Base-by-base conservation (phyloP, 2,329 filamentous ascomycete species). In the Calonectria pauciramosa region DNA sequence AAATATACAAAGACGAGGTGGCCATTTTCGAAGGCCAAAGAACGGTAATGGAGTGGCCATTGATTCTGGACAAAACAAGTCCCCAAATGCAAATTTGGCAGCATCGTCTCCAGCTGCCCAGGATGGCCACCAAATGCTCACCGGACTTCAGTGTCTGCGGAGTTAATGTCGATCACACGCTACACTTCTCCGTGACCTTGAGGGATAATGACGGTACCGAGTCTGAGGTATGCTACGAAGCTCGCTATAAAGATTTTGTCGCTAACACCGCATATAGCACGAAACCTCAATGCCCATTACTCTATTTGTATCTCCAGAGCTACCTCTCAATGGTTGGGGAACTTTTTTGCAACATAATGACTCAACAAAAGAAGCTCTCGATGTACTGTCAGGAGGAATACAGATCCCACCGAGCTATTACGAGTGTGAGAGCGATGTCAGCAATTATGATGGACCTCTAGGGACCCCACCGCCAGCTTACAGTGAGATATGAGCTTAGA, bases 241-340 rank as follows among this genome's bases (percentile, higher is more conserved):
- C 0, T 26, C 20, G 6, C n/a, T 5, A 3, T 6, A 26, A 2
- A 16, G 1, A 26, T 2, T 0, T 20, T 20, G 1, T 13, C 4
- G 26, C 56, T 70, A 4, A 70, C 44, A n/a, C 10, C 2, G 0
- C 8, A 3, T 2, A 18, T 28, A 73, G 67, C 66, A 70, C 7
- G 67, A 70, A 30, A 26, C 56, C 1, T 66, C 67, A 18, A 20
- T 70, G 18, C 67, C 67, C 2, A 64, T 73, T 0, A 70, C 16
- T 18, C 18, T 73, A 7, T 73, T 73, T 18, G 23, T 73, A 23
- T 70, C 67, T 10, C 71, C 71, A 18, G 71, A 73, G 47, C 9
- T 73, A 4, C 71, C 71, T 14, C 32, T 73, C 6, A 51, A 47
- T 23, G 71, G 71, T 3, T 73, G 71, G 71, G 67, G 49, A 16